Percentiles rank a stretch among this genome's conserved stretches.
These are phyloP conservation scores for Picea mariana DNA, from an alignment of 83 land plant species.

Conservation along the genomic window DNA sequence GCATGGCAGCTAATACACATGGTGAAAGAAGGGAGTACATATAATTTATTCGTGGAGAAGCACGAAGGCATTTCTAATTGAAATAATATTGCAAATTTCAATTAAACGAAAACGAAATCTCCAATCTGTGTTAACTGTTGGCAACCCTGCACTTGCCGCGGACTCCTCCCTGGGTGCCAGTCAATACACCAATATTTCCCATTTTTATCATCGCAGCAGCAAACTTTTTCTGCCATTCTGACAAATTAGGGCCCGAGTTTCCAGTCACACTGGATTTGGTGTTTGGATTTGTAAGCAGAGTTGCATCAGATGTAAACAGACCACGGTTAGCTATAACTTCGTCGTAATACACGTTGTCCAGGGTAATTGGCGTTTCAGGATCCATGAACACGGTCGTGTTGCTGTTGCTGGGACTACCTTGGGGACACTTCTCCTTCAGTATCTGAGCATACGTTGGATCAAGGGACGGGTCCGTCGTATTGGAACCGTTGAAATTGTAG, in stretches of 20 bases:
- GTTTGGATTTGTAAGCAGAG: constrained; percentile 11
- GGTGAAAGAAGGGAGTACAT: too few species aligned
- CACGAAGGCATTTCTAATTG: too few species aligned
- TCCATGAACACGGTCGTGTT: constrained; percentile 35
- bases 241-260: neutral
- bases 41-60: too few species aligned
- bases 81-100: too few species aligned
- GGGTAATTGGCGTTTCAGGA: constrained; percentile 18
- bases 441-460: constrained; percentile 13
- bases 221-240: neutral
- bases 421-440: constrained; percentile 34
- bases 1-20: too few species aligned
- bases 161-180: constrained; percentile 11
- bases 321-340: constrained; percentile 21
- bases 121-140: too few species aligned
- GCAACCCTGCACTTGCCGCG: constrained; percentile 9
- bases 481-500: constrained; percentile 34
- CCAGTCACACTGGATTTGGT: constrained; percentile 1
- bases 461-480: constrained; percentile 33
- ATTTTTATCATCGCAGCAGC: constrained; percentile 6
- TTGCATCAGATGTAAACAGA: constrained; percentile 34
- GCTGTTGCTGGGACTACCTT: neutral
- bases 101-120: too few species aligned
- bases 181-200: constrained; percentile 3
- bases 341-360: constrained; percentile 42